phyloP scores from a whole-genome alignment of 345 rosid genomes.

The Stellera chamaejasme region DNA sequence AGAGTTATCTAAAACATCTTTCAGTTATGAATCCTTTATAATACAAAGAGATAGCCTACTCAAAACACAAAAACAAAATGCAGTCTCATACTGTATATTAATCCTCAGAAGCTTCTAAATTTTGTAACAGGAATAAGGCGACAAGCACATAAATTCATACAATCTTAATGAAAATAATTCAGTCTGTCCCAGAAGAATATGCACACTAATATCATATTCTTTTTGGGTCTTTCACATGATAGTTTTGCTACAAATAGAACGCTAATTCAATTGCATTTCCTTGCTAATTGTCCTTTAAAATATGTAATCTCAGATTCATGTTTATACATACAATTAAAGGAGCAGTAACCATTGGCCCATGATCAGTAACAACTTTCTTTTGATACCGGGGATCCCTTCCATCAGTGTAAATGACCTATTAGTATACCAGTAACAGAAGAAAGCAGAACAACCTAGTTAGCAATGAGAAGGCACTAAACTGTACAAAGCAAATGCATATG shows the following conservation, averaged over 20 bases:
- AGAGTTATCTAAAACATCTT: not conserved
- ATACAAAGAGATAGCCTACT: too few species aligned
- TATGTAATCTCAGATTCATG: conserved; percentile 8
- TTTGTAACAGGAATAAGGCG: too few species aligned
- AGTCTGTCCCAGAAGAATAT: too few species aligned
- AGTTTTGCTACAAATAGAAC: too few species aligned
- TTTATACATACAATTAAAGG: conserved; percentile 69
- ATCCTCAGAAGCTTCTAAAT: too few species aligned
- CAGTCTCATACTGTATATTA: too few species aligned
- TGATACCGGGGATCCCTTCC: conserved; percentile 76
- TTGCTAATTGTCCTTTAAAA: not conserved
- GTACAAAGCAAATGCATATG: too few species aligned
- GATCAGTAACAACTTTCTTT: conserved; percentile 52
- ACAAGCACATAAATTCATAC: too few species aligned
- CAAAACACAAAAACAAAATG: too few species aligned
- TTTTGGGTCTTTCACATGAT: too few species aligned
- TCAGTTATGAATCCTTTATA: not conserved
- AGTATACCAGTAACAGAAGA: conserved; percentile 13
- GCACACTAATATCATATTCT: too few species aligned
- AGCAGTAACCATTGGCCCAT: conserved; percentile 48
- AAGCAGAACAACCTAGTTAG: conserved; percentile 2
- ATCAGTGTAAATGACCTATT: conserved; percentile 74
- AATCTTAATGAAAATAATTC: too few species aligned
- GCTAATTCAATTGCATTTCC: not conserved
- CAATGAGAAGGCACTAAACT: not conserved